Conservation (phyloP, 805 yeast genomes). For the Zygotorulaspora danielsina region DNA sequence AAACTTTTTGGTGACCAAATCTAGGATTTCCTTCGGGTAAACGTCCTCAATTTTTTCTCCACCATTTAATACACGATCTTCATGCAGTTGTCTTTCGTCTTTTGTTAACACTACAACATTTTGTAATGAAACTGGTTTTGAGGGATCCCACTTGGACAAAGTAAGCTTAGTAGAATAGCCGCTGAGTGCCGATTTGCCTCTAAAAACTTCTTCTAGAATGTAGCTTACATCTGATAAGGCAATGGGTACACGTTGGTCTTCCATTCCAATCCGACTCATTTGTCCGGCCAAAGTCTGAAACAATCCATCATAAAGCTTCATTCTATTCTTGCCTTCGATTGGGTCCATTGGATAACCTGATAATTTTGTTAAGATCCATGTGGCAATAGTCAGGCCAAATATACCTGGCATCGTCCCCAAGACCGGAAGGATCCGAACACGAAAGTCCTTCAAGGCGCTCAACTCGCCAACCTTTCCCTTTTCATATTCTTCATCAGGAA, state of each 20-base stretch:
- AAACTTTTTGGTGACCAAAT: conserved; percentile 57
- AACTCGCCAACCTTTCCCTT: conserved; percentile 65
- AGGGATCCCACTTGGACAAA: conserved; percentile 80
- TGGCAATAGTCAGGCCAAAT: conserved; percentile 87
- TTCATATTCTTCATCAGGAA: conserved; percentile 74
- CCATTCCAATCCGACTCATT: conserved; percentile 67
- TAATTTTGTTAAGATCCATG: conserved; percentile 70
- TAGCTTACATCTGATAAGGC: conserved; percentile 71
- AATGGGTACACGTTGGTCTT: conserved; percentile 72
- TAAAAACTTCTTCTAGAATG: conserved; percentile 83
- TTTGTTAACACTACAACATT: conserved; percentile 85
- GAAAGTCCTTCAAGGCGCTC: conserved; percentile 79
- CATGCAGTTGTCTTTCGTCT: conserved; percentile 81
- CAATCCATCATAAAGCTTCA: conserved; percentile 78
- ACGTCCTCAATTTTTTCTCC: conserved; percentile 60
- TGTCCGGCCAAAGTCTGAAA: conserved; percentile 84
- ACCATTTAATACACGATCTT: conserved; percentile 65
- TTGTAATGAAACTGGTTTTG: conserved; percentile 57
- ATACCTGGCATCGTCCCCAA: conserved; percentile 96
- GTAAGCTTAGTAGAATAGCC: conserved; percentile 76
- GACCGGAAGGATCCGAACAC: conserved; percentile 93
- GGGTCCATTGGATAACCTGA: conserved; percentile 91
- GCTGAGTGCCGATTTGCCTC: conserved; percentile 87
- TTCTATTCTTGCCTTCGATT: conserved; percentile 82
- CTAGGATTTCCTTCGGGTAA: conserved; percentile 56